Evolutionary conservation across 768 basidiomycete species (phyloP).

Genomic region (Leccinum broughii): DNA sequence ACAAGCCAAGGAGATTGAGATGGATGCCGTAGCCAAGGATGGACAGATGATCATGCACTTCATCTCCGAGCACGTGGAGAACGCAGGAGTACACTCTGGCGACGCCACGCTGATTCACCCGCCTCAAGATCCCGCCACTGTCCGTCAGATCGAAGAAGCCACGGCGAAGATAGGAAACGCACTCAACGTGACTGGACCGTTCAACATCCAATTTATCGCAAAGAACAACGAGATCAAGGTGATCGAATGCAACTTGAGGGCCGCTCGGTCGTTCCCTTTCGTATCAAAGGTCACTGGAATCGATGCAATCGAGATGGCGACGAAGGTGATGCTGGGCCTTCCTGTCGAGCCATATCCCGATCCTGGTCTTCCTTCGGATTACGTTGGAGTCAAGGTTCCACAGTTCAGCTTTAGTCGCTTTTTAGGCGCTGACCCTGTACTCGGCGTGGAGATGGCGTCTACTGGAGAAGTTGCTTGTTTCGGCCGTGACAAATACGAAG

Average conservation of each 20-base stretch:
- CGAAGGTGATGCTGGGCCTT: conserved; percentile 94
- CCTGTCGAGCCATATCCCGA: conserved; percentile 92
- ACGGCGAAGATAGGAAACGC: conserved; percentile 97
- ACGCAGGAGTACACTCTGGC: conserved; percentile 98
- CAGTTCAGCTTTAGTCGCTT: conserved; percentile 98
- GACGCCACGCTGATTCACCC: conserved; percentile 98
- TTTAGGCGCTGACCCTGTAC: conserved; percentile 94
- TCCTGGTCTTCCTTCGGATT: conserved; percentile 81
- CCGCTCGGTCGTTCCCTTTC: conserved; percentile 97
- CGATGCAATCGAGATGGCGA: conserved; percentile 98
- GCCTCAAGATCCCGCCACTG: conserved; percentile 96
- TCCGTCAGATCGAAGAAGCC: conserved; percentile 94
- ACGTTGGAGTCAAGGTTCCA: conserved; percentile 95
- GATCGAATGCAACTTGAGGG: conserved; percentile 98
- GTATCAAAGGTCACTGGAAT: conserved; percentile 98
- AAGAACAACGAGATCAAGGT: conserved; percentile 99
- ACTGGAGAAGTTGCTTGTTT: conserved; percentile 99
- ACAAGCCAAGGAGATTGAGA: conserved; percentile 99
- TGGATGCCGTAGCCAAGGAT: conserved; percentile 97
- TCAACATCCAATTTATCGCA: conserved; percentile 99
- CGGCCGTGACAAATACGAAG: conserved; percentile 96
- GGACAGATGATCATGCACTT: conserved; percentile 99
- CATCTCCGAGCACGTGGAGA: conserved; percentile 99
- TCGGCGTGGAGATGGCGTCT: conserved; percentile 99
- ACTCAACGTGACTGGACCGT: conserved; percentile 96